Conservation (phyloP, 306 rosid species). For the Casuarina glauca region DNA sequence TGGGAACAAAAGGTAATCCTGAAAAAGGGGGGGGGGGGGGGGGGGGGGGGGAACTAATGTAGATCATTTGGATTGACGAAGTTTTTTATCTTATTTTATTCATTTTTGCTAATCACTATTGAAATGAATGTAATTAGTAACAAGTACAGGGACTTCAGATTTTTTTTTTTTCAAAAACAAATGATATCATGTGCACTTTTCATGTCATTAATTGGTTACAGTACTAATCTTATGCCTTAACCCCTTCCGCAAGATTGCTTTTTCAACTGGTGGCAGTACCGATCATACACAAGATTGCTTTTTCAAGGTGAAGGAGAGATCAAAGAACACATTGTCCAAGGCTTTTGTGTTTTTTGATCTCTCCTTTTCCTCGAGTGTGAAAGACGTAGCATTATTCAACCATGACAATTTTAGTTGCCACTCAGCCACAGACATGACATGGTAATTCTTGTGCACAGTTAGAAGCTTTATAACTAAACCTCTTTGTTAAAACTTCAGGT, state of each 20-base stretch:
- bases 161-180: background rate
- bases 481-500: slow-evolving; percentile 62
- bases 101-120: no score
- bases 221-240: background rate
- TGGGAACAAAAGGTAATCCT: background rate
- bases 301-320: no score
- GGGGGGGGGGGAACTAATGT: background rate
- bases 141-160: background rate
- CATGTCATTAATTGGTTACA: background rate
- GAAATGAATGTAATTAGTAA: background rate
- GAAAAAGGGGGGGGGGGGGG: background rate
- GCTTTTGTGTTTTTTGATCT: background rate
- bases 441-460: slow-evolving; percentile 10
- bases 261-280: background rate
- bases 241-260: background rate
- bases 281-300: no score
- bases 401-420: background rate
- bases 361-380: background rate
- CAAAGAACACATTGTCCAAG: no score
- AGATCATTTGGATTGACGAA: background rate
- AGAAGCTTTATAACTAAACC: slow-evolving; percentile 11
- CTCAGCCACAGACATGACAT: background rate
- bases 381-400: background rate
- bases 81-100: no score
- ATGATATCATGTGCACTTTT: background rate